Evolutionary conservation across 805 yeast species (phyloP).

Genomic region (Nakazawaea laoshanensis): DNA sequence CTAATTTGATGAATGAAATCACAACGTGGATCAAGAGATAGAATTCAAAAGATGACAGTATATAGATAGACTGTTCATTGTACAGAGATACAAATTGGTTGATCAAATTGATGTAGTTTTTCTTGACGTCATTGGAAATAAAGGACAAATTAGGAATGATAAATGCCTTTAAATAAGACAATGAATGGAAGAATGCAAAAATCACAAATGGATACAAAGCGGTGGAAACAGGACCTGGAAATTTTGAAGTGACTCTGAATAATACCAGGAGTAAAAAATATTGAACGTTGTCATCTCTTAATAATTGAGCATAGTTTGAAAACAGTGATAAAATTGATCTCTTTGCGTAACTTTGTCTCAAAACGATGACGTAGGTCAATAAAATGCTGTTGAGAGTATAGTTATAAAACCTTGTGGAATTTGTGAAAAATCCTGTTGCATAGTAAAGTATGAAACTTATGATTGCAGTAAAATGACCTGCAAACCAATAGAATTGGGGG

Average conservation of each 20-base stretch:
- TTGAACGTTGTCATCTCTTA: constrained; percentile 54
- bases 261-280: constrained; percentile 40
- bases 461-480: constrained; percentile 49
- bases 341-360: constrained; percentile 48
- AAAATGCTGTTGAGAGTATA: constrained; percentile 42
- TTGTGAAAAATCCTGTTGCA: constrained; percentile 32
- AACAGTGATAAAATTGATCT: constrained; percentile 19
- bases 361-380: constrained; percentile 53
- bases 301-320: constrained; percentile 19
- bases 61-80: constrained; percentile 32
- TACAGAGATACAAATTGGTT: constrained; percentile 25
- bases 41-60: constrained; percentile 42
- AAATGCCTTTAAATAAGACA: constrained; percentile 46
- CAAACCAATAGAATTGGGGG: constrained; percentile 64
- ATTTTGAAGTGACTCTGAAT: constrained; percentile 32
- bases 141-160: constrained; percentile 36
- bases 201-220: constrained; percentile 53
- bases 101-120: constrained; percentile 19
- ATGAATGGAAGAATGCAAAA: constrained; percentile 57
- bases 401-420: constrained; percentile 27
- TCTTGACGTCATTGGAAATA: constrained; percentile 21
- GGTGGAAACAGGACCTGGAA: constrained; percentile 30
- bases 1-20: constrained; percentile 32
- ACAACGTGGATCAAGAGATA: constrained; percentile 29
- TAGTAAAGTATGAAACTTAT: constrained; percentile 30